A percentile compares a stretch with the other conserved stretches of the same genome.
phyloP scores from a whole-genome alignment of 345 rosid species.

The Rhodamnia argentea region DNA sequence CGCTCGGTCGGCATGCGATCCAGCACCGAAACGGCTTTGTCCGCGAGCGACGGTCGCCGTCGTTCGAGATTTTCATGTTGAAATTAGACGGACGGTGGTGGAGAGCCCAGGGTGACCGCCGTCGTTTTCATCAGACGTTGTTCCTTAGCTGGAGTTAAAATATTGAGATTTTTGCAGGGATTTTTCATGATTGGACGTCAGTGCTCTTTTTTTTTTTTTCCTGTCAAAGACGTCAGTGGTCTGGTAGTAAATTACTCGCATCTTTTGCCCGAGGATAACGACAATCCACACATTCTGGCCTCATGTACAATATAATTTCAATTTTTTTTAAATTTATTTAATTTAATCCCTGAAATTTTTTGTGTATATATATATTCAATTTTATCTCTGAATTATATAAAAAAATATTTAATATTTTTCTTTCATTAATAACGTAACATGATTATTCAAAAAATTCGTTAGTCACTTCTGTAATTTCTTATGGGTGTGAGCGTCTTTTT shows the following conservation, averaged over 20 bases:
- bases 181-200: background rate
- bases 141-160: background rate
- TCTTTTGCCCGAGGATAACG: too few species aligned
- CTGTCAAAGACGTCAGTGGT: too few species aligned
- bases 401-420: too few species aligned
- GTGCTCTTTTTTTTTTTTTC: too few species aligned
- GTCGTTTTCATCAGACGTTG: background rate
- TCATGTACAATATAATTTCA: too few species aligned
- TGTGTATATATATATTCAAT: accelerated
- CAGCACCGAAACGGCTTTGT: background rate
- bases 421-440: too few species aligned
- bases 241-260: too few species aligned
- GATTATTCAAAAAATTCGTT: background rate
- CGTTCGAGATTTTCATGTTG: background rate
- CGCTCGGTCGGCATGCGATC: background rate
- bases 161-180: background rate
- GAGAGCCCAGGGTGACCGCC: background rate
- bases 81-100: background rate
- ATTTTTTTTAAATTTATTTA: too few species aligned
- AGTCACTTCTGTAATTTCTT: accelerated
- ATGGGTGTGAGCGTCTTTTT: accelerated
- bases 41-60: background rate
- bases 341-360: too few species aligned
- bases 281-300: too few species aligned
- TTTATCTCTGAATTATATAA: too few species aligned